Base-by-base conservation (phyloP, 2,329 filamentous ascomycete genomes). In the Mariannaea elegans region DNA sequence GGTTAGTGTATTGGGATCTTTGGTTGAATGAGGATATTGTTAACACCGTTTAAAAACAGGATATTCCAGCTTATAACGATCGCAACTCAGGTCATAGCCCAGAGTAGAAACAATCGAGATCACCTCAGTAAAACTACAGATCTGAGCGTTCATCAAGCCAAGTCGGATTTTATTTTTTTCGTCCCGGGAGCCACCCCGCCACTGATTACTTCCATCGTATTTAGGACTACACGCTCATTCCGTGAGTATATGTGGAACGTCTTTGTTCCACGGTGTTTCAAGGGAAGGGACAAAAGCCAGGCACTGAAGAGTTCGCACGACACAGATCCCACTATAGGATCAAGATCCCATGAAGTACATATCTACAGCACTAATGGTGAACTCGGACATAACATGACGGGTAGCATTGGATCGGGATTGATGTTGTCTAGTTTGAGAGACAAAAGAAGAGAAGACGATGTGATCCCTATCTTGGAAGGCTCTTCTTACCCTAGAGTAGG, bases 21-120 rank as follows among this genome's bases (percentile, higher is more conserved):
- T 3, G 29, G 16, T n/a, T 2, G 3, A 10, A 9, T 18, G 3
- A 9, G 23, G 21, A 18, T 6, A 4, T 46, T n/a, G 21, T 59
- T 61, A n/a, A 51, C 24, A 12, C 9, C 5, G 2, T 14, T 13
- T 19, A 9, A 29, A n/a, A 8, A n/a, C 39, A 76, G 71, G 4
- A 57, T 71, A 38, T 80, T 80, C 48, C 75, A 81, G 58, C 58
- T 76, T 2, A 65, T 74, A n/a, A 71, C 75, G 16, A 75, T 82
- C 38, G 54, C 75, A 16, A 77, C 77, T 49, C 74, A 79, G 52
- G 55, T 79, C 12, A 67, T 69, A 36, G 72, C 73, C 18, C 66
- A 74, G 41, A 59, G 65, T 2, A 68, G 65, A 16, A 78, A 75
- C 55, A 73, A 67, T 47, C 67, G 52, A 3, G 72, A 73, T 18